Evolutionary conservation across 306 rosid genomes (phyloP).

Genomic region (Delonix regia): DNA sequence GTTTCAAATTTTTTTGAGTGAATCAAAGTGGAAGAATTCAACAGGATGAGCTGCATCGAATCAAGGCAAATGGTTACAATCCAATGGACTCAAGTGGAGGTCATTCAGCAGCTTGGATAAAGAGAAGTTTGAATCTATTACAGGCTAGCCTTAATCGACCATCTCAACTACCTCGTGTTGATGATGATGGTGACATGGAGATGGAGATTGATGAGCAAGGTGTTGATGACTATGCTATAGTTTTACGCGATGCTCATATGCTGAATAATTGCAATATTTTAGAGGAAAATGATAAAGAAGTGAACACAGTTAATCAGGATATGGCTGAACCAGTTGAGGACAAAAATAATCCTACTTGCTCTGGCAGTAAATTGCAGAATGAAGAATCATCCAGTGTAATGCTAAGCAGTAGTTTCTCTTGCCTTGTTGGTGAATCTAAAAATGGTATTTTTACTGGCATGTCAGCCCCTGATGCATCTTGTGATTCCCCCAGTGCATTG

Average conservation of each 20-base stretch:
- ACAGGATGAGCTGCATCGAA: conserved; percentile 92
- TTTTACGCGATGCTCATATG: conserved; percentile 24
- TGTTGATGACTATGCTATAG: conserved; percentile 53
- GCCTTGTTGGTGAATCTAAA: conserved; percentile 48
- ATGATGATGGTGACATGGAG: conserved; percentile 93
- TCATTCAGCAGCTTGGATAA: conserved; percentile 90
- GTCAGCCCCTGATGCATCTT: conserved; percentile 43
- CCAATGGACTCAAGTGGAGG: conserved; percentile 70
- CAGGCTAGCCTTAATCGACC: conserved; percentile 74
- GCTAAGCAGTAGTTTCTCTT: conserved; percentile 30
- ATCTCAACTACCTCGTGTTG: conserved; percentile 49
- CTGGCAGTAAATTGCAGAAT: conserved; percentile 41
- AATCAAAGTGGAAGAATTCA: conserved; percentile 35
- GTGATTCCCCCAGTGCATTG: conserved; percentile 47
- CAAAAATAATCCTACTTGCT: conserved; percentile 39
- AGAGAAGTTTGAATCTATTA: conserved; percentile 75
- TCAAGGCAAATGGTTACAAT: conserved; percentile 68
- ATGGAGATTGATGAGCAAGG: conserved; percentile 97
- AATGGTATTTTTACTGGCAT: conserved; percentile 44
- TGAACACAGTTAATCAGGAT: conserved; percentile 43
- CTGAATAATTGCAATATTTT: conserved; percentile 27
- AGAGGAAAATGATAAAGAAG: conserved; percentile 42
- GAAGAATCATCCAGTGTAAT: conserved; percentile 52
- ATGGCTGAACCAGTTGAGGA: conserved; percentile 34
- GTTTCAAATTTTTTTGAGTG: conserved; percentile 30